A percentile compares a stretch with the other conserved stretches of the same genome.
phyloP scores from a whole-genome alignment of 176 grass and related monocot genomes.

The Paspalum vaginatum region DNA sequence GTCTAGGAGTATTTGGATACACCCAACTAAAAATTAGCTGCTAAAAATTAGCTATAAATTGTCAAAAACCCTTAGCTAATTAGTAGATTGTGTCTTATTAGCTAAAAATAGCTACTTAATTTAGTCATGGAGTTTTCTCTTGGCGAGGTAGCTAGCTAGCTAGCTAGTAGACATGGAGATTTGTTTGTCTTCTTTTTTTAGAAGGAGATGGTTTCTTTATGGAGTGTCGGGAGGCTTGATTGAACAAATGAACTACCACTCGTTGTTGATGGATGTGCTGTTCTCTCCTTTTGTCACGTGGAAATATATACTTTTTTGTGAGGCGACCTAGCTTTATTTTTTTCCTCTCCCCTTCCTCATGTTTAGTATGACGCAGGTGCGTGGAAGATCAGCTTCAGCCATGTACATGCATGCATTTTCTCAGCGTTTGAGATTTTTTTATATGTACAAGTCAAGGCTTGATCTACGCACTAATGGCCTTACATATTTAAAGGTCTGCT shows the following conservation, averaged over 20 bases:
- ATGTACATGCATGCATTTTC: not conserved
- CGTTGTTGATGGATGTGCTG: slow-evolving; percentile 37
- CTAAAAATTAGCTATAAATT: too few relatives aligned
- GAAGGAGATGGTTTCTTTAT: not conserved
- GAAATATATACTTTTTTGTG: slow-evolving; percentile 24
- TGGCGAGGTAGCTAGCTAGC: not conserved
- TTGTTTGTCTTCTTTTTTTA: not conserved
- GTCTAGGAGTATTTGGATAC: too few relatives aligned
- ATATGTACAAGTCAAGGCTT: not conserved
- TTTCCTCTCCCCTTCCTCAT: not conserved
- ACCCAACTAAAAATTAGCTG: too few relatives aligned
- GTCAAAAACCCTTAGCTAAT: too few relatives aligned
- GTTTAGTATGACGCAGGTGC: slow-evolving; percentile 33
- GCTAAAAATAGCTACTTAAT: too few relatives aligned
- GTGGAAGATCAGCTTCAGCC: slow-evolving; percentile 30
- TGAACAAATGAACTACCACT: slow-evolving; percentile 48
- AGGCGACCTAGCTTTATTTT: not conserved
- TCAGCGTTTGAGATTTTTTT: not conserved
- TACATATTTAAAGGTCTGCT: not conserved
- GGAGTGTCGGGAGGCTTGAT: slow-evolving; percentile 43
- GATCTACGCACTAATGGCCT: not conserved
- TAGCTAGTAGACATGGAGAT: not conserved
- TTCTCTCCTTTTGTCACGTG: slow-evolving; percentile 6
- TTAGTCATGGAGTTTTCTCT: not conserved
- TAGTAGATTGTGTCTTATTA: too few relatives aligned